phyloP scores from a whole-genome alignment of 345 rosid species.

The Moricandia arvensis region DNA sequence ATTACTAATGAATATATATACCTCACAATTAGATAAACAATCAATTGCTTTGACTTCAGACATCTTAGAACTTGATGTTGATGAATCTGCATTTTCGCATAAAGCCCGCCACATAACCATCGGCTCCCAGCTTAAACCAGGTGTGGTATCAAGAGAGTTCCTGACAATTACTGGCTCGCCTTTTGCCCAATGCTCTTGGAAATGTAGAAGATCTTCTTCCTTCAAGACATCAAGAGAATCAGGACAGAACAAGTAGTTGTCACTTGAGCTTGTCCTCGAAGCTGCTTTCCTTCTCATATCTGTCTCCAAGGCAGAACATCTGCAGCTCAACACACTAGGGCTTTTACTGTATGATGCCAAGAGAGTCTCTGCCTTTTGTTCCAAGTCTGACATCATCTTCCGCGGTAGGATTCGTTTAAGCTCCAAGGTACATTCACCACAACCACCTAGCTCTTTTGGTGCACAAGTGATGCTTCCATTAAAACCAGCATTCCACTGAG shows the following conservation, averaged over 20 bases:
- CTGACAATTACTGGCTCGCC: slow-evolving; percentile 85
- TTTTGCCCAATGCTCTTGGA: slow-evolving; percentile 70
- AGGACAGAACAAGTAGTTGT: slow-evolving; percentile 67
- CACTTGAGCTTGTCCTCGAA: slow-evolving; percentile 54
- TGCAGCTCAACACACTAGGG: slow-evolving; percentile 21
- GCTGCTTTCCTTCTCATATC: slow-evolving; percentile 47
- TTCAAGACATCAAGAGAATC: slow-evolving; percentile 37
- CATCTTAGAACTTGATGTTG: slow-evolving; percentile 44
- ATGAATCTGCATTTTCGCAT: slow-evolving; percentile 48
- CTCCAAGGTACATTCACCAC: slow-evolving; percentile 61
- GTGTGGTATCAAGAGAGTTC: slow-evolving; percentile 50
- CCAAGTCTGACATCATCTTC: slow-evolving; percentile 54
- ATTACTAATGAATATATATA: background rate
- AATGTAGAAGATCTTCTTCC: slow-evolving; percentile 46
- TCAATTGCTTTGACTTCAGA: slow-evolving; percentile 73
- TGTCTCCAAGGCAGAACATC: slow-evolving; percentile 24
- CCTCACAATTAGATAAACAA: slow-evolving; percentile 75
- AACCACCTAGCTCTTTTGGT: slow-evolving; percentile 69
- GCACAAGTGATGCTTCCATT: slow-evolving; percentile 72
- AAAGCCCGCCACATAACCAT: slow-evolving; percentile 96
- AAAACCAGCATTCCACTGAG: slow-evolving; percentile 44
- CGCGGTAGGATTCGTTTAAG: slow-evolving; percentile 58
- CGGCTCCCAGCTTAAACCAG: slow-evolving; percentile 95
- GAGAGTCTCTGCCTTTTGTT: slow-evolving; percentile 39
- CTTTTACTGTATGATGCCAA: slow-evolving; percentile 28